Base-by-base conservation (phyloP, 2,329 filamentous ascomycete genomes). In the Colletotrichum tropicicola region DNA sequence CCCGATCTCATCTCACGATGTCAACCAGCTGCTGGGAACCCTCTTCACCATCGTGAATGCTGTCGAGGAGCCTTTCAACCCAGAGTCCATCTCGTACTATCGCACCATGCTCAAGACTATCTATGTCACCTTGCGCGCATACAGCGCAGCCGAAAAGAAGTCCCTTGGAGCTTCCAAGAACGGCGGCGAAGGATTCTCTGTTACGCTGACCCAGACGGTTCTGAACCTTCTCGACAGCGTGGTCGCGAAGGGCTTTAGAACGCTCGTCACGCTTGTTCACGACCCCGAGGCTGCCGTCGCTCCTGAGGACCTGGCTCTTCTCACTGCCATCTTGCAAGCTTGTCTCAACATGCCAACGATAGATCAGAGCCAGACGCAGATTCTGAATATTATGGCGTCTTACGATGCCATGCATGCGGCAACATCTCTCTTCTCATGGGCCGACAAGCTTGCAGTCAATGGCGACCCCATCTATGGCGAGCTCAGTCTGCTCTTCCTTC, bases 381-480 rank as follows among this genome's bases (percentile, higher is more conserved):
- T 95, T 37, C 84, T 93, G 56, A 87, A 89, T 72, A 89, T 90
- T 69, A 83, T 93, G 82, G 83, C 87, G 1, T 87, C 88, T 48
- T 89, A 94, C 73, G 89, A 92, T 68, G 90, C 91, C 1, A 85
- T 93, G 47, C 92, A 95, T 71, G 92, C 94, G 66, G 94, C 94
- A 1, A 90, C 91, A 6, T 93, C 92, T 32, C 85, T 99, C 5
- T 98, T 95, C 78, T 97, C 94, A 0, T 99, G 96, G 96, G 89
- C 95, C 4, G 94, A 98, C 76, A 89, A 91, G 69, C 85, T 98
- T 23, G 87, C 91, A 0, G 85, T 91, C 35, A 87, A 91, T 60
- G 89, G 90, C 27, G 95, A 98, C 73, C 95, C 96, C 0, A 83
- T 98, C 28, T 98, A 98, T 76, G 96, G 94, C 68, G 94, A 98